Evolutionary conservation across 176 grass and related monocot genomes (phyloP).

Genomic region (Bromus sterilis): DNA sequence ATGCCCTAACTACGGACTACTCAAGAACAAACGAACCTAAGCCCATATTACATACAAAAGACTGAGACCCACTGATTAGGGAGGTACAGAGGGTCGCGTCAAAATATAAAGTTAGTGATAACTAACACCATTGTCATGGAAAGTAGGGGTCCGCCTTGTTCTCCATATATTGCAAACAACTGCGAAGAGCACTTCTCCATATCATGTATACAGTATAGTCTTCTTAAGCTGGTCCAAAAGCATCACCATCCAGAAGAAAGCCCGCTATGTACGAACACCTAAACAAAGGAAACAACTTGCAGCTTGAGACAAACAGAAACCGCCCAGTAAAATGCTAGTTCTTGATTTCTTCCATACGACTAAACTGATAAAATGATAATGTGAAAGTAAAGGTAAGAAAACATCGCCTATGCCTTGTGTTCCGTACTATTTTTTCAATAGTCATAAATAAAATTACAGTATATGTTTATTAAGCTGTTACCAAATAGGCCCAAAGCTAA

Average conservation of each 20-base stretch:
- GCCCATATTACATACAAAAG: background rate
- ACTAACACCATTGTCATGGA: slow-evolving; percentile 2
- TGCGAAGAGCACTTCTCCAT: slow-evolving; percentile 43
- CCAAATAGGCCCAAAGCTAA: background rate
- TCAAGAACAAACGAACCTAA: background rate
- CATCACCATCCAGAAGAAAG: slow-evolving; percentile 58
- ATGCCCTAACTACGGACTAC: background rate
- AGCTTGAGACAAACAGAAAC: background rate
- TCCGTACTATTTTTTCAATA: background rate
- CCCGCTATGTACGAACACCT: slow-evolving; percentile 46
- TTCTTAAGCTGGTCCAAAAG: slow-evolving; percentile 50
- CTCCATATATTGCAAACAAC: slow-evolving; percentile 55
- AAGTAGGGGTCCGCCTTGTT: slow-evolving; percentile 58
- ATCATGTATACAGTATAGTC: slow-evolving; percentile 34
- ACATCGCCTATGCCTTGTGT: background rate
- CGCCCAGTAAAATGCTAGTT: background rate
- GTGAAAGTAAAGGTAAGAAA: background rate
- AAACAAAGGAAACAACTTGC: background rate
- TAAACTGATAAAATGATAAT: no score
- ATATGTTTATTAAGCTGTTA: background rate
- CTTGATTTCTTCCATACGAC: background rate
- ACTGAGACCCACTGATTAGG: background rate
- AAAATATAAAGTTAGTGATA: background rate
- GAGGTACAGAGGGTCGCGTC: background rate
- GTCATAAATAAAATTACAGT: background rate